Conservation (phyloP, 2,329 filamentous ascomycete species). For the Aspergillus ibericus region DNA sequence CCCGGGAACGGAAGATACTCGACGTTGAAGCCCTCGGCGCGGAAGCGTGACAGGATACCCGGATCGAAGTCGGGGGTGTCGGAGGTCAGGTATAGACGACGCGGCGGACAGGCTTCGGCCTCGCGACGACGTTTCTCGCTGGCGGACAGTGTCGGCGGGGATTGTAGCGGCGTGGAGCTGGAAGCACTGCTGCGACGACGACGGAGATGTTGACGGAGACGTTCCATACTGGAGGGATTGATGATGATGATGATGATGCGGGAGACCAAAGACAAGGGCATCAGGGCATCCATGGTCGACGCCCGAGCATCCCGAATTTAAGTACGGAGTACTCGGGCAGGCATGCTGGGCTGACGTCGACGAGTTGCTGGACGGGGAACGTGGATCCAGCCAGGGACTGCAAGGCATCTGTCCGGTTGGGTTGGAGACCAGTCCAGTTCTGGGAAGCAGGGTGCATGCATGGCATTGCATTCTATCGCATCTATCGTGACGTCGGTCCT, state of each 20-base stretch:
- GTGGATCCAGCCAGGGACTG: constrained; percentile 7
- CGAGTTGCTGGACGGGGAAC: constrained; percentile 15
- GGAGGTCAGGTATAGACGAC: constrained; percentile 33
- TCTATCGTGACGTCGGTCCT: background rate
- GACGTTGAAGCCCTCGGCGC: constrained; percentile 59
- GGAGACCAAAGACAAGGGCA: too few relatives aligned
- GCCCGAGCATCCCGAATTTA: background rate
- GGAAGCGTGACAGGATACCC: constrained; percentile 53
- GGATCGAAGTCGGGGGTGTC: constrained; percentile 50
- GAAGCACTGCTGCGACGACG: constrained; percentile 17
- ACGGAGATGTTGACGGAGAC: constrained; percentile 17
- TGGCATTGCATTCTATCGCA: background rate
- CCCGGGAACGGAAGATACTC: constrained; percentile 52
- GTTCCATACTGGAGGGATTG: constrained; percentile 10
- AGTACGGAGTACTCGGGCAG: background rate
- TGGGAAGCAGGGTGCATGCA: background rate
- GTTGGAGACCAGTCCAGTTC: background rate
- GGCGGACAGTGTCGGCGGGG: constrained; percentile 2
- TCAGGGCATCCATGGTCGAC: background rate
- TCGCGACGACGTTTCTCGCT: constrained; percentile 13
- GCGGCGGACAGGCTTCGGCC: constrained; percentile 6
- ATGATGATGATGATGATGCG: too few relatives aligned
- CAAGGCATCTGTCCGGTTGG: background rate
- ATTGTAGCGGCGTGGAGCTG: constrained; percentile 3
- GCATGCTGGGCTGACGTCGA: constrained; percentile 23